Evolutionary conservation across 768 basidiomycete genomes (phyloP).

Genomic region (Pleurotus ostreatus): DNA sequence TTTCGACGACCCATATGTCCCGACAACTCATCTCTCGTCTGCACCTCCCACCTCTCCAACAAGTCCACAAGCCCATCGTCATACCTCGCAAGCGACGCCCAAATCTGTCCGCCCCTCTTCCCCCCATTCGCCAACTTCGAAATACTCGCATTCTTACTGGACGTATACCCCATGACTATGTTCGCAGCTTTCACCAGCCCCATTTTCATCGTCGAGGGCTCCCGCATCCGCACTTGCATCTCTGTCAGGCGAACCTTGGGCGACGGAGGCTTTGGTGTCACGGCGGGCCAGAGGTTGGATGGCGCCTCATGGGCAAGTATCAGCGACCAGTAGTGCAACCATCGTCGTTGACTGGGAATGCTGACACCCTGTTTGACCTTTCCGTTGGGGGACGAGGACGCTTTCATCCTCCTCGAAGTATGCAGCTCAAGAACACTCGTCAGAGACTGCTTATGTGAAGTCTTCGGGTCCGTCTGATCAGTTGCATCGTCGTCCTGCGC

Average conservation of each 20-base stretch:
- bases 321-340: conserved; percentile 74
- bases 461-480: not conserved
- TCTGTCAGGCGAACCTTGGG: conserved; percentile 54
- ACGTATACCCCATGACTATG: conserved; percentile 41
- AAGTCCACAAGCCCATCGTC: conserved; percentile 63
- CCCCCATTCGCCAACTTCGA: conserved; percentile 16
- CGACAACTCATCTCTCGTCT: conserved; percentile 37
- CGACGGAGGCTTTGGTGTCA: conserved; percentile 16
- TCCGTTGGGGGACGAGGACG: conserved; percentile 22
- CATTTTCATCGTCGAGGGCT: conserved; percentile 45
- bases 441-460: conserved; percentile 32
- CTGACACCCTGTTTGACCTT: conserved; percentile 59
- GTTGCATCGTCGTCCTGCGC: not conserved
- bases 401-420: conserved; percentile 67
- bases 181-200: conserved; percentile 57
- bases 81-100: conserved; percentile 80
- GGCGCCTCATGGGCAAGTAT: conserved; percentile 57
- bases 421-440: conserved; percentile 64
- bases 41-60: conserved; percentile 59
- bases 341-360: conserved; percentile 79
- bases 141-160: conserved; percentile 28
- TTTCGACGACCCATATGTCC: conserved; percentile 33
- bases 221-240: conserved; percentile 58
- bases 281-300: conserved; percentile 37
- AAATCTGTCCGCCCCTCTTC: conserved; percentile 40